Base-by-base conservation (phyloP, 352 stramenopile genomes). In the Phytopythium chamaehyphon region DNA sequence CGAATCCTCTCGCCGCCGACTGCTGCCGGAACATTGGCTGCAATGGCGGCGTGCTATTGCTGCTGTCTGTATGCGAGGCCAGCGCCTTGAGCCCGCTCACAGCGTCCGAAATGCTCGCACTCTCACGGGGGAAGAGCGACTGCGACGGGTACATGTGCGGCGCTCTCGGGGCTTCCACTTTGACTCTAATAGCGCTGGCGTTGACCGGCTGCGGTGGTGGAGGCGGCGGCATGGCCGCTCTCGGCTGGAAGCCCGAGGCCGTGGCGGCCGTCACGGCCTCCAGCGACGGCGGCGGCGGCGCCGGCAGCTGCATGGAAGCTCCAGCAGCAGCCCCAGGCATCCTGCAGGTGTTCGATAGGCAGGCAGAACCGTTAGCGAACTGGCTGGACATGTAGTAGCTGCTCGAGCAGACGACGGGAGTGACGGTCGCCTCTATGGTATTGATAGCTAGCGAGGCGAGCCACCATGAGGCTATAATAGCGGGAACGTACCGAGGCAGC, bases 31-130 rank as follows among this genome's bases (percentile, higher is more conserved):
- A 22, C 28, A 45, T 31, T 42, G 46, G 35, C 37, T 18, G 45
- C 38, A 56, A 40, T 43, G 31, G 47, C 40, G 61, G 60, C 11
- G 31, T 51, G 6, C 26, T n/a, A n/a, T n/a, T n/a, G n/a, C n/a
- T 33, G 4, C 37, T 16, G 28, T 51, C 61, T 12, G 55, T 60
- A 38, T 72, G 63, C 0, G 52, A 55, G 23, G 59, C 63, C 23
- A 72, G 62, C 33, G 63, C 65, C 37, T 69, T 69, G 19, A 75
- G 61, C 10, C 57, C 63, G 11, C 69, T 61, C 64, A 76, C 66
- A 33, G 62, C 26, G 42, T 75, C 65, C 8, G 61, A 33, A 9
- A 33, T 56, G 5, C 50, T 40, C 4, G 50, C 48, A 23, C 47
- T 51, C 43, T 69, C 51, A 9, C 40, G 26, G 3, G 53, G 35